These are phyloP conservation scores for Scutellaria barbata DNA, from an alignment of 257 asterid species.

Conservation along the genomic window DNA sequence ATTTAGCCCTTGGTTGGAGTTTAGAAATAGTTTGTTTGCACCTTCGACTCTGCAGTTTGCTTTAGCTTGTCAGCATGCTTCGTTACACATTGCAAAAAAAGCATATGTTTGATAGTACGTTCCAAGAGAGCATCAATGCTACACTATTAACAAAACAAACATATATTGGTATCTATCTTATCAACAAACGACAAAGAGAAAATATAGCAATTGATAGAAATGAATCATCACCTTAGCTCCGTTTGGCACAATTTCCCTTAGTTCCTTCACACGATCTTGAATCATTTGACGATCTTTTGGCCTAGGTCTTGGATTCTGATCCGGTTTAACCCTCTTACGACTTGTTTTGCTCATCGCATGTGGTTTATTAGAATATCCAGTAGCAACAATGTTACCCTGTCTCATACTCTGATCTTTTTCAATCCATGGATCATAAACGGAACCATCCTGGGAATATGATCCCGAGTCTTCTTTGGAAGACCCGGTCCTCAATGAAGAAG, in stretches of 20 bases:
- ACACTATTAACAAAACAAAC: conserved; percentile 62
- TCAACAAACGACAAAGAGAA: too few species aligned
- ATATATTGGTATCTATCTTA: too few species aligned
- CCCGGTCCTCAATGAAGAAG: conserved; percentile 47
- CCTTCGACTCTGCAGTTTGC: conserved; percentile 89
- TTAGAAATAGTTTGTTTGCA: conserved; percentile 10
- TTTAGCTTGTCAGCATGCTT: conserved; percentile 92
- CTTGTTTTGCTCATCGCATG: conserved; percentile 62
- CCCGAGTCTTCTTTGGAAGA: conserved; percentile 55
- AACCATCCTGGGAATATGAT: conserved; percentile 59
- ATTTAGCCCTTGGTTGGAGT: too few species aligned
- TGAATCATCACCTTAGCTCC: conserved; percentile 73
- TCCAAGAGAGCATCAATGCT: conserved; percentile 96
- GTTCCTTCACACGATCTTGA: conserved; percentile 96
- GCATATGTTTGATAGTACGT: conserved; percentile 94
- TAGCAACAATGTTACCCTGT: conserved; percentile 59
- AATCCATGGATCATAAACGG: conserved; percentile 77
- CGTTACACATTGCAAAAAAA: conserved; percentile 88
- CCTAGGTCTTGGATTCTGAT: conserved; percentile 90
- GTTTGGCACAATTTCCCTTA: conserved; percentile 91
- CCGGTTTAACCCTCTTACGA: conserved; percentile 88
- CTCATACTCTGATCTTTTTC: conserved; percentile 58
- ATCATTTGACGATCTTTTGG: conserved; percentile 99
- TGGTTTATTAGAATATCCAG: conserved; percentile 68
- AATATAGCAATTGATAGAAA: too few species aligned